These are phyloP conservation scores for Mucor circinelloides DNA, from an alignment of 371 early-diverging fungal species.

Conservation along the genomic window DNA sequence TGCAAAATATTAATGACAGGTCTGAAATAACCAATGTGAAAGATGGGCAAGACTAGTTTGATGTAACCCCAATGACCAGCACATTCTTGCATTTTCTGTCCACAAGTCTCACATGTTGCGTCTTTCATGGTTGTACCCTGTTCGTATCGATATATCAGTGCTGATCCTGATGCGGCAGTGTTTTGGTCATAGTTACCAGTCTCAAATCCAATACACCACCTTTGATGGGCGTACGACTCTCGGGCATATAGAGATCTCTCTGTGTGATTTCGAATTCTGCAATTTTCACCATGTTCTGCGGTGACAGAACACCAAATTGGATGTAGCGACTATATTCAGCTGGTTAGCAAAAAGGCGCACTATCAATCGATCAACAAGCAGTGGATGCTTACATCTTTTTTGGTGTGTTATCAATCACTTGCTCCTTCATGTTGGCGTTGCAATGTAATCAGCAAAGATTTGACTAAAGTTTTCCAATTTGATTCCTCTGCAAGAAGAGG, in stretches of 20 bases:
- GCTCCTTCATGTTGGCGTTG: slow-evolving; percentile 69
- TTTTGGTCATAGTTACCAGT: slow-evolving; percentile 54
- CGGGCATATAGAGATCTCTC: slow-evolving; percentile 89
- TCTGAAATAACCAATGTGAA: slow-evolving; percentile 98
- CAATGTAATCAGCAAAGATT: background rate
- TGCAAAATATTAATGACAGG: slow-evolving; percentile 90
- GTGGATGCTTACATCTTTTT: slow-evolving; percentile 78
- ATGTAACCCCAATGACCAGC: slow-evolving; percentile 99
- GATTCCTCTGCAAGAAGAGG: background rate
- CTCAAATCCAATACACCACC: slow-evolving; percentile 91
- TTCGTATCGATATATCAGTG: background rate
- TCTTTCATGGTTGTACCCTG: slow-evolving; percentile 91
- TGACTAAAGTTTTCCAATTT: background rate
- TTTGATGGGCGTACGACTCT: slow-evolving; percentile 77
- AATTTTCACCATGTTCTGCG: slow-evolving; percentile 80
- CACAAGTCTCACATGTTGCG: slow-evolving; percentile 92
- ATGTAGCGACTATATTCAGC: slow-evolving; percentile 69
- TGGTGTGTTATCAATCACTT: slow-evolving; percentile 75
- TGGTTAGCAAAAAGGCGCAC: background rate
- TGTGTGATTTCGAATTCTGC: slow-evolving; percentile 91
- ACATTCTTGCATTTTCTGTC: slow-evolving; percentile 88
- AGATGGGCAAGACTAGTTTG: slow-evolving; percentile 94
- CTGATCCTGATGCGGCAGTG: background rate
- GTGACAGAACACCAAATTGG: slow-evolving; percentile 89
- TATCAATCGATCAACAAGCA: background rate